Conservation (phyloP, 2,329 filamentous ascomycete genomes). For the Myriosclerotinia scirpicola region DNA sequence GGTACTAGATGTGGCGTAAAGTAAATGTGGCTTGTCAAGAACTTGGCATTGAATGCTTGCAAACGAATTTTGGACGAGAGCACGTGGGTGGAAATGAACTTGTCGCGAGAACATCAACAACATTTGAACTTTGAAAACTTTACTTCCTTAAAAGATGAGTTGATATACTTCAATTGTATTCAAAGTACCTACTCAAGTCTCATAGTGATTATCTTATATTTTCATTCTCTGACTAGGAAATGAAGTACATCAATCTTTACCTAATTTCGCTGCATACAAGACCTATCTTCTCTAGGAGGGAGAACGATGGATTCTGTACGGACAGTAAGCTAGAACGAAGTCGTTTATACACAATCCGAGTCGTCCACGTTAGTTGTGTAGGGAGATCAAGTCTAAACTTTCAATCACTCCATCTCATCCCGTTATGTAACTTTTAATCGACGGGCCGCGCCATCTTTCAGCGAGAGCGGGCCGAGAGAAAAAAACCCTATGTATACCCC, state of each 20-base stretch:
- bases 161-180: too few relatives aligned
- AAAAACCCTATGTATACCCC: slow-evolving; percentile 18
- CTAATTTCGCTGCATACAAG: too few relatives aligned
- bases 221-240: too few relatives aligned
- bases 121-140: too few relatives aligned
- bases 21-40: slow-evolving; percentile 5
- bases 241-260: background rate
- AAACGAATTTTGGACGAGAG: background rate
- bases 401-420: background rate
- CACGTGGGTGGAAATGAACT: too few relatives aligned
- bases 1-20: background rate
- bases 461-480: slow-evolving; percentile 5
- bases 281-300: too few relatives aligned
- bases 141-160: too few relatives aligned
- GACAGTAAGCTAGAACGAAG: background rate
- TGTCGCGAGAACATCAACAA: too few relatives aligned
- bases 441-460: background rate
- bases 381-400: background rate
- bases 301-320: too few relatives aligned
- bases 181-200: too few relatives aligned
- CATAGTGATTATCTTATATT: too few relatives aligned
- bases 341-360: background rate
- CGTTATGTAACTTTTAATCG: slow-evolving; percentile 1
- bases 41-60: background rate
- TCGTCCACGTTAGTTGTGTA: too few relatives aligned